Percentiles rank a stretch among this genome's conserved stretches.
phyloP scores from a whole-genome alignment of 2,329 filamentous ascomycete genomes.

The Curvularia spicifera region DNA sequence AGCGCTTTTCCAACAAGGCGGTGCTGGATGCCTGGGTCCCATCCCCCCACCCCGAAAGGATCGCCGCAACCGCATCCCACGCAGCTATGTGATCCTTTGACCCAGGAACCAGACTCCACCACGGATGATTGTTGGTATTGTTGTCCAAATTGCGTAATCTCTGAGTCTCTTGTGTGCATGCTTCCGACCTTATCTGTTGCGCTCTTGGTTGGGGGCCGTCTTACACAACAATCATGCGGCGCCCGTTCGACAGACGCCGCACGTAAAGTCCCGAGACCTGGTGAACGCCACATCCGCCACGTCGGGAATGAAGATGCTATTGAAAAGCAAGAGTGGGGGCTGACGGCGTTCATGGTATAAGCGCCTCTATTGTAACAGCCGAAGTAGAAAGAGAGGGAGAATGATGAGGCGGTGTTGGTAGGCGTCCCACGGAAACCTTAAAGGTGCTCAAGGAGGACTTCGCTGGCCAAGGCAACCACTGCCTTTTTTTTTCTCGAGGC shows the following conservation, averaged over 20 bases:
- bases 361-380: not conserved
- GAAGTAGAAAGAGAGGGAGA: not conserved
- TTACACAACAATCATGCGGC: constrained; percentile 2
- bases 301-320: not conserved
- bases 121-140: not conserved
- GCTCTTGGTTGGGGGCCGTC: not conserved
- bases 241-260: not conserved
- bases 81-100: not conserved
- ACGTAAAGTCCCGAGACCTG: not conserved
- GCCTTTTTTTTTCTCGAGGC: not conserved
- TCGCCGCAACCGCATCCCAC: not conserved
- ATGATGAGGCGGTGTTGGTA: not conserved
- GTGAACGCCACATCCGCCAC: not conserved
- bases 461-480: not conserved
- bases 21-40: not conserved
- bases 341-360: not conserved
- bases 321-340: not conserved
- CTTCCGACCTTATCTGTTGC: not conserved
- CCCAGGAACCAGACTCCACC: not conserved
- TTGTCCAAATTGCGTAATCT: not conserved
- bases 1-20: not conserved
- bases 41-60: not conserved
- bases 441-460: not conserved
- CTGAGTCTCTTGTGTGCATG: not conserved
- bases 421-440: not conserved